Evolutionary conservation across 106 monocot genomes (phyloP).

Genomic region (Dioscorea dumetorum): DNA sequence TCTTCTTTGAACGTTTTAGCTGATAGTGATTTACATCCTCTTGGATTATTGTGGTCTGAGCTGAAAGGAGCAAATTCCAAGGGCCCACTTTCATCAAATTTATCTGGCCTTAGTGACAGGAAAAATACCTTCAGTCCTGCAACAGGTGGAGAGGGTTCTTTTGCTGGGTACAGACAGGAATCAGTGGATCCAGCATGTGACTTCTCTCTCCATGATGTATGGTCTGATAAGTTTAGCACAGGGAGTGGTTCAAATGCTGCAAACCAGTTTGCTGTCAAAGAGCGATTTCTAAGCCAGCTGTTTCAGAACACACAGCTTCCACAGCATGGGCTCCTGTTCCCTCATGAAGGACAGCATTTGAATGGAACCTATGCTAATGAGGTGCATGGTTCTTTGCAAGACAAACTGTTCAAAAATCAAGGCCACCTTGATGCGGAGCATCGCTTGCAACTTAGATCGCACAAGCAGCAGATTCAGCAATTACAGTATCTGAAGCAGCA

Average conservation of each 20-base stretch:
- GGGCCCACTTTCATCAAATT: conserved; percentile 69
- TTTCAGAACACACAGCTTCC: conserved; percentile 55
- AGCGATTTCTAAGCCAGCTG: conserved; percentile 52
- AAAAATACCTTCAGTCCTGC: background rate
- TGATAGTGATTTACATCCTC: conserved; percentile 59
- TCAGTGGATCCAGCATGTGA: background rate
- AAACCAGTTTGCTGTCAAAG: conserved; percentile 37
- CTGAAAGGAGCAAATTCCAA: conserved; percentile 55
- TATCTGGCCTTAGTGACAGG: conserved; percentile 19
- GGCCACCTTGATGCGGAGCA: conserved; percentile 40
- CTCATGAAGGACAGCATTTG: conserved; percentile 37
- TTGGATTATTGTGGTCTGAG: conserved; percentile 80
- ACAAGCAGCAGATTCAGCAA: conserved; percentile 26
- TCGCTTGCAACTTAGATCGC: conserved; percentile 40
- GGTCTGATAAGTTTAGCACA: conserved; percentile 31
- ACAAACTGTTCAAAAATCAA: conserved; percentile 29
- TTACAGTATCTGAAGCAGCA: conserved; percentile 18
- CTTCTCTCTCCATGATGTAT: conserved; percentile 23
- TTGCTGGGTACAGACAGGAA: conserved; percentile 7
- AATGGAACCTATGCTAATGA: conserved; percentile 34
- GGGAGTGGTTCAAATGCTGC: conserved; percentile 17
- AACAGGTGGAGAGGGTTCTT: background rate
- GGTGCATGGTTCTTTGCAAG: conserved; percentile 22
- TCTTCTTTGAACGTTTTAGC: conserved; percentile 9
- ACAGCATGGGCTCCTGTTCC: conserved; percentile 24